Base-by-base conservation (phyloP, 306 rosid species). In the Malus fusca region DNA sequence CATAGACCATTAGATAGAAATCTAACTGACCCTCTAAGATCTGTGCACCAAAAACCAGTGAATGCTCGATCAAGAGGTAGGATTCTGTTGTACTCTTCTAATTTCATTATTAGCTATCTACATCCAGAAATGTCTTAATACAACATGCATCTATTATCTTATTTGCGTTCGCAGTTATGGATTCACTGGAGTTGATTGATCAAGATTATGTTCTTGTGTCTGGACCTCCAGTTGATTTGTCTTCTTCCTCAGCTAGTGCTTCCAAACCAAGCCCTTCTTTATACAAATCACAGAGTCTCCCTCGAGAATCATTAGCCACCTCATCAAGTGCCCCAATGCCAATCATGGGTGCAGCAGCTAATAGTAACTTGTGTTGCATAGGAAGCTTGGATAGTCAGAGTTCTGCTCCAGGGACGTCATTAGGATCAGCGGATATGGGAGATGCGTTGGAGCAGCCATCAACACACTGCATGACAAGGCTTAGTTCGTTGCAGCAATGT, bases 121-220 rank as follows among this genome's bases (percentile, higher is more conserved):
- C 72, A 71, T 74, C 73, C 69, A 69, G 67, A 60, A 63, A 53
- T 48, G 65, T 77, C 69, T 75, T 78, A 74, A 51, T 28, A 42
- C 33, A 68, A 75, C 37, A 25, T 22, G 66, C 66, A 42, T 65
- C 59, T 63, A 78, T 55, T 67, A 28, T 84, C 70, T 40, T 80
- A 62, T 72, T 80, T 79, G 67, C 79, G 60, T 86, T 73, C 35
- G 71, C 91, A 89, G 98, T 88, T 79, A 74, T 78, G 6, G 98
- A 96, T 82, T 85, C 96, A 2, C 82, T 88, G 56, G 96, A 89
- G 75, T 86, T 85, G 75, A 89, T 91, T 70, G 99, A 90, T 86
- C 99, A 92, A 89, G 99, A 96, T 81, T 96, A 96, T 86, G 98
- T 96, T 79, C 87, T 96, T 62, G 99, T 96, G 68, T 87, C 92